Evolutionary conservation across 768 basidiomycete genomes (phyloP), one percentile per base, ranked within the genome.

Genomic region (Lanmaoa pseudosensibilis): DNA sequence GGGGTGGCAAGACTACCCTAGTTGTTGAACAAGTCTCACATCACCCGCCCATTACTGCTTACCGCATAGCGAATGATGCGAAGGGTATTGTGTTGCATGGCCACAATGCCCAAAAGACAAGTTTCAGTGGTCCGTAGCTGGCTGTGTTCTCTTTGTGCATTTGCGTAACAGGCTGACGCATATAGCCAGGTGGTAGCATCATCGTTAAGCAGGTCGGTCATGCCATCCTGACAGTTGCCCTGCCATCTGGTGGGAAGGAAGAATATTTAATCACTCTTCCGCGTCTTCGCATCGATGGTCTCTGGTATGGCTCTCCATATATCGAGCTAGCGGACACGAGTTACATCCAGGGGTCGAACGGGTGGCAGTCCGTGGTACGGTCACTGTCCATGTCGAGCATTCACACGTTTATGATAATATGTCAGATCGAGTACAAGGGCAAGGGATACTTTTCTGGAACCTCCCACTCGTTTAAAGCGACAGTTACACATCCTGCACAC

Each of bases 1-100:
- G 83, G 5, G 85, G 88, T 37, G 94, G 93, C n/a, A 78, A 85
- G 69, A 95, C 92, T 4, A 79, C 80, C 39, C 81, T 98, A 32
- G 83, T 90, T 39, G 93, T 95, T 4, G 94, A 98, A 74, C 94
- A 98, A 69, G 96, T 98, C 46, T 98, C 96, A 21, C 96, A 99
- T 68, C 96, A 99, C 68, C 89, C 90, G 2, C 88, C 90, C 9
- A 87, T 92, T 64, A 92, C 91, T 41, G 92, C 87, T 23, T 96
- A 94, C 73, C 80, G 84, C 70, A 92, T 98, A 63, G 83, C 86
- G 74, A 98, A 98, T 77, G 74, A 82, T 50, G 65, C 77, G 30
- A 92, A 92, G 67, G 88, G 90, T 1, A 69, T 98, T 52, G 74
- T 81, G 46, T 81, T 95, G 50, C 82, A 83, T 32, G 96, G 96